These are phyloP conservation scores for Tulasnella sp. DNA, from an alignment of 768 basidiomycete genomes.

Conservation along the genomic window DNA sequence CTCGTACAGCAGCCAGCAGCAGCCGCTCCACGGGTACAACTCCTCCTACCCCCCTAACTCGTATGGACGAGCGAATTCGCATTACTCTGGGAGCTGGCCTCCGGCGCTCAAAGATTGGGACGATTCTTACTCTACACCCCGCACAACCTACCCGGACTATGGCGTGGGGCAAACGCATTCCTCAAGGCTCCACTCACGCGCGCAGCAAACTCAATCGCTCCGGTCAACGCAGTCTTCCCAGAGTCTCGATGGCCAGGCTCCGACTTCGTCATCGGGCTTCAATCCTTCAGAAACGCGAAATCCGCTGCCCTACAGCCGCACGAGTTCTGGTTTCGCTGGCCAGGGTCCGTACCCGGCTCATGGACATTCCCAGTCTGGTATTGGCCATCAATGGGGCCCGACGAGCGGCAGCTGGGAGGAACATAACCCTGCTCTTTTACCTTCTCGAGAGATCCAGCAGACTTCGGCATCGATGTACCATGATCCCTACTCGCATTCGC, in stretches of 20 bases:
- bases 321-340: not conserved
- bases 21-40: slow-evolving; percentile 12
- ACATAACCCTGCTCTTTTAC: not conserved
- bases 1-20: slow-evolving; percentile 17
- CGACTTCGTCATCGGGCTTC: not conserved
- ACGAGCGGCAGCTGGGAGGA: not conserved
- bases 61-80: not conserved
- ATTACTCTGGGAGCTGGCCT: slow-evolving; percentile 14
- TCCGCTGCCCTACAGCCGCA: not conserved
- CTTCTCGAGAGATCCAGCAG: not conserved
- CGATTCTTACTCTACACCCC: not conserved
- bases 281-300: not conserved
- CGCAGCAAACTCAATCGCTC: slow-evolving; percentile 6
- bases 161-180: not conserved
- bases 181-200: not conserved
- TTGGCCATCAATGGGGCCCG: not conserved
- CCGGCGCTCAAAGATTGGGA: not conserved
- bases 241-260: not conserved
- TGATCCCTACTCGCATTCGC: not conserved
- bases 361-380: not conserved
- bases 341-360: not conserved
- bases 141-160: not conserved
- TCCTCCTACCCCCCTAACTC: not conserved
- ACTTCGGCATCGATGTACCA: not conserved
- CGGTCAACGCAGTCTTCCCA: slow-evolving; percentile 5